Percentiles rank a stretch among this genome's conserved stretches.
These are phyloP conservation scores for Pseudophaeomoniella oleicola DNA, from an alignment of 2,329 filamentous ascomycete species.

Conservation along the genomic window DNA sequence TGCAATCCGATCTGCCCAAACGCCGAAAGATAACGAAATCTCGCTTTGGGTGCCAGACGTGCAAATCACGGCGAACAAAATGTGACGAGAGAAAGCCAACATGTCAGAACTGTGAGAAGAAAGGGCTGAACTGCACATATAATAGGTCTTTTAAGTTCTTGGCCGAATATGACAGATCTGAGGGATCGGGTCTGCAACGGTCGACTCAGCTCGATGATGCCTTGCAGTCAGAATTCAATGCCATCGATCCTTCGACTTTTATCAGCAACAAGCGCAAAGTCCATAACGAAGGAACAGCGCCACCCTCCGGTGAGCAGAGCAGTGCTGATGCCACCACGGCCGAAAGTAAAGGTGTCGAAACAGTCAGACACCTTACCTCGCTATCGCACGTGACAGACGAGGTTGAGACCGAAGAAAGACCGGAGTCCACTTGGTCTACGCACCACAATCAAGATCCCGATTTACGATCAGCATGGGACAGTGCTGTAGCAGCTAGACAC, in stretches of 20 bases:
- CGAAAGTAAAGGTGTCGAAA: no score
- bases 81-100: background rate
- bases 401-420: no score
- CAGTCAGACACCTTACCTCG: no score
- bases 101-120: background rate
- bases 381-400: no score
- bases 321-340: no score
- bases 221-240: background rate
- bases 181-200: background rate
- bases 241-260: background rate
- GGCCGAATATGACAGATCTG: background rate
- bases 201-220: background rate
- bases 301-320: no score
- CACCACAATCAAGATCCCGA: no score
- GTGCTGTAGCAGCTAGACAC: no score
- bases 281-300: no score
- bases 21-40: background rate
- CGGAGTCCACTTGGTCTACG: no score
- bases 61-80: background rate
- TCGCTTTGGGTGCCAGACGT: background rate
- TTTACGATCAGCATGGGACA: no score
- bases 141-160: background rate
- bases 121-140: background rate
- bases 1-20: background rate
- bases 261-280: no score